Base-by-base conservation (phyloP, 1,284 basidiomycete genomes). In the Cryptococcus hybrid region DNA sequence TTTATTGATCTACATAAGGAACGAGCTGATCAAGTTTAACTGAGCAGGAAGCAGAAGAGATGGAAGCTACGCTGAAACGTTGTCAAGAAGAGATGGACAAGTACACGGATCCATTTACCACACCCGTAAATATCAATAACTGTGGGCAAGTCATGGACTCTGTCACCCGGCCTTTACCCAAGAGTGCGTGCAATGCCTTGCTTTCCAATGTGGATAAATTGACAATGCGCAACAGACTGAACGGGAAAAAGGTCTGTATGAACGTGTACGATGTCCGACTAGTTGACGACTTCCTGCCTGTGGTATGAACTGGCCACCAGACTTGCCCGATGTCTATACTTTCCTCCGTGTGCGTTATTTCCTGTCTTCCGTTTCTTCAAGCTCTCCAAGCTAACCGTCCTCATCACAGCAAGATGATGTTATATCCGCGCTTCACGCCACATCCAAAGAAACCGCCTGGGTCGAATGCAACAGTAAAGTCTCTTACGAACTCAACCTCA, bases 221-320 rank as follows among this genome's bases (percentile, higher is more conserved):
- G 24, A 24, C 24, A 8, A 47, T 46, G 12, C n/a, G 3, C 8
- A 7, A 8, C 66, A 93, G 90, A 47, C 82, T 88, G 24, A 82
- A 92, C 54, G 88, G 87, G 5, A 78, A 83, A 60, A 76, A 82
- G 42, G 88, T 85, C 77, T 99, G 95, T 76, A 82, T 94, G 68
- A 99, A 99, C 75, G 86, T 98, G 47, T 99, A 99, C 70, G 96
- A 99, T 70, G 85, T 98, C 18, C 87, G 96, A 38, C 79, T 91
- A 35, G 85, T 88, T 55, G 96, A 99, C 73, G 83, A 82, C 11
- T 81, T 76, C 48, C 94, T n/a, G 87, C 86, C 2, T 99, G 95
- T 76, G 95, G 95, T 1, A 90, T 98, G 91, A 95, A 95, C 76
- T 99, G 95, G 95, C 95, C 95, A 3, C 86, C 88, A n/a, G 91